Percentiles rank a stretch among this genome's conserved stretches.
phyloP scores from a whole-genome alignment of 495 filamentous ascomycete genomes.

The Penicillium psychrofluorescens region DNA sequence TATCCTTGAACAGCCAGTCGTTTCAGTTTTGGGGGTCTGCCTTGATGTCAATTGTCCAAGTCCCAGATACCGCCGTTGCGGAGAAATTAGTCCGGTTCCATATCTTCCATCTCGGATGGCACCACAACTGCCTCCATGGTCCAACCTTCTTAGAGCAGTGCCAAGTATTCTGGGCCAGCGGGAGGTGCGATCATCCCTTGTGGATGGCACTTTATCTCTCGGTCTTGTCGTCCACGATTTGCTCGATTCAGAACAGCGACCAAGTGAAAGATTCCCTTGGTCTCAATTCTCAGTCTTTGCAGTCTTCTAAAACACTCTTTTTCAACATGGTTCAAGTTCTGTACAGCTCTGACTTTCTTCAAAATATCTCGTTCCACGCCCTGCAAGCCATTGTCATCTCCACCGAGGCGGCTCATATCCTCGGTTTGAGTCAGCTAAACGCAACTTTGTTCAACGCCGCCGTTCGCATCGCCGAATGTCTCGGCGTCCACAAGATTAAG shows the following conservation, averaged over 20 bases:
- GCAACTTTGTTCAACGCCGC: slow-evolving; percentile 31
- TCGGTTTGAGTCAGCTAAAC: slow-evolving; percentile 38
- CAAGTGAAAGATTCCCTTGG: slow-evolving; percentile 11
- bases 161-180: slow-evolving; percentile 19
- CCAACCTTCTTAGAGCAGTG: slow-evolving; percentile 25
- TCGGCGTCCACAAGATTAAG: slow-evolving; percentile 27
- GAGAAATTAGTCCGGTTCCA: slow-evolving; percentile 23
- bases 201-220: slow-evolving; percentile 25
- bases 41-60: slow-evolving; percentile 1
- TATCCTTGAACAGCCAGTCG: slow-evolving; percentile 9
- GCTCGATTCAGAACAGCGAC: slow-evolving; percentile 20
- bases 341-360: slow-evolving; percentile 19
- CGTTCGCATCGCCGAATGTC: slow-evolving; percentile 32
- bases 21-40: slow-evolving; percentile 10
- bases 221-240: slow-evolving; percentile 20
- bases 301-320: slow-evolving; percentile 17
- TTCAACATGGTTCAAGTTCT: slow-evolving; percentile 22
- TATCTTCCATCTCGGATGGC: slow-evolving; percentile 20
- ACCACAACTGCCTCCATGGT: slow-evolving; percentile 22
- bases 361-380: slow-evolving; percentile 29
- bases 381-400: slow-evolving; percentile 39
- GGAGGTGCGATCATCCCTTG: slow-evolving; percentile 20
- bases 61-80: slow-evolving; percentile 9
- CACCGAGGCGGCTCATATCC: slow-evolving; percentile 38
- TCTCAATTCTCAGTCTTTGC: slow-evolving; percentile 15